Evolutionary conservation across 2,329 filamentous ascomycete genomes (phyloP).

Genomic region (Aureobasidium sp.): DNA sequence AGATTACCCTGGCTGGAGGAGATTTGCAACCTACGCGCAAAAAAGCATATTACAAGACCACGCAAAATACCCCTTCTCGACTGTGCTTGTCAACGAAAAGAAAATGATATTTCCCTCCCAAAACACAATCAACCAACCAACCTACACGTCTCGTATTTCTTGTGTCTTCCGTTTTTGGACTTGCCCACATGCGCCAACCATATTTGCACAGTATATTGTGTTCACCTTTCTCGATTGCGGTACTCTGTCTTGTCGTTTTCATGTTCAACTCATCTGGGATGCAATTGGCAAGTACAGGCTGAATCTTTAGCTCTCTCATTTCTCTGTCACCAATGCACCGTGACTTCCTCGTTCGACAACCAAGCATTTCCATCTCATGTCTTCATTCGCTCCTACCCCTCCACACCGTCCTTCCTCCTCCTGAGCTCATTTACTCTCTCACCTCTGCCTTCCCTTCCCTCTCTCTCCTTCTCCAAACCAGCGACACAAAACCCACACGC

Average conservation of each 20-base stretch:
- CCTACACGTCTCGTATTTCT: neutral
- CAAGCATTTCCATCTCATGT: neutral
- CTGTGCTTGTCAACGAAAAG: constrained; percentile 14
- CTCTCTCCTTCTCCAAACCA: neutral
- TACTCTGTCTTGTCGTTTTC: no score
- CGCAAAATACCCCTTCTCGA: constrained; percentile 1
- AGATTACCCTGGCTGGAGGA: neutral
- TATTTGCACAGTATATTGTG: neutral
- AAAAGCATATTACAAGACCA: constrained; percentile 4
- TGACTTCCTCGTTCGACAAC: neutral
- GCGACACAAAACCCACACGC: neutral
- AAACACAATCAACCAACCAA: neutral
- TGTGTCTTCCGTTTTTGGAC: neutral
- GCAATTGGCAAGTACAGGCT: neutral
- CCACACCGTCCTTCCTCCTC: neutral
- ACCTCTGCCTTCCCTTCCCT: neutral
- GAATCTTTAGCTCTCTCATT: neutral
- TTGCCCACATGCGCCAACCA: neutral
- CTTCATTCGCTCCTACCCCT: neutral
- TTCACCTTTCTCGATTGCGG: no score
- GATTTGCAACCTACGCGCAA: neutral
- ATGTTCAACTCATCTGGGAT: no score
- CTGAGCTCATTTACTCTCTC: neutral
- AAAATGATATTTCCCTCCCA: constrained; percentile 11
- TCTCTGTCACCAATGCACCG: neutral